Evolutionary conservation across 1,284 basidiomycete species (phyloP).

Genomic region (Trichosporon sp.): DNA sequence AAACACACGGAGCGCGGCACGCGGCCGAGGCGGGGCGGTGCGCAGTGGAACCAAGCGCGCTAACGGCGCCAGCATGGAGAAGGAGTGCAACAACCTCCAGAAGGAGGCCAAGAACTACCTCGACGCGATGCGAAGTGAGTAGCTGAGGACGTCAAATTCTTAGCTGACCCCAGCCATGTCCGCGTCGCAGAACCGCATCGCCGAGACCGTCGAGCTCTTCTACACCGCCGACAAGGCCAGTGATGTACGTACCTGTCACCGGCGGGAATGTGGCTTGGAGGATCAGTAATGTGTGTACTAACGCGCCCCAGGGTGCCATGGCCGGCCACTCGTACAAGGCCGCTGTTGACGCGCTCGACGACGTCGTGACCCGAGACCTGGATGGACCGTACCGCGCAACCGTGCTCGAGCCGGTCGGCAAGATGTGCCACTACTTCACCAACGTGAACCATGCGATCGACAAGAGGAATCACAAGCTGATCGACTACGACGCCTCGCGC

Average conservation of each 20-base stretch:
- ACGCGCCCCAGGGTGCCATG: constrained; percentile 68
- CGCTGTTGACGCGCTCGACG: constrained; percentile 89
- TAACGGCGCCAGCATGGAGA: constrained; percentile 67
- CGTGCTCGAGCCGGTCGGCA: constrained; percentile 90
- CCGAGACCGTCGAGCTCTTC: constrained; percentile 90
- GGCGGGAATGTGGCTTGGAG: not conserved
- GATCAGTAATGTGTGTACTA: not conserved
- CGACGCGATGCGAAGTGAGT: constrained; percentile 82
- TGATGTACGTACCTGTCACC: constrained; percentile 52
- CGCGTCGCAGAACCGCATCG: constrained; percentile 84
- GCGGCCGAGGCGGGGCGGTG: not conserved
- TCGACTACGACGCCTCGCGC: constrained; percentile 92
- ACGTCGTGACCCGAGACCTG: constrained; percentile 76
- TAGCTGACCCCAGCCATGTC: constrained; percentile 67
- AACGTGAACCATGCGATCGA: constrained; percentile 88
- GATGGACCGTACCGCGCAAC: constrained; percentile 91
- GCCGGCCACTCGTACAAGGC: constrained; percentile 94
- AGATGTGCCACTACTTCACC: constrained; percentile 93
- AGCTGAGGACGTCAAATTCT: not conserved
- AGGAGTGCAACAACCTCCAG: constrained; percentile 84
- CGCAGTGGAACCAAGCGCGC: not conserved
- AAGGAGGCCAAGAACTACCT: constrained; percentile 94
- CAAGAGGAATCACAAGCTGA: constrained; percentile 94
- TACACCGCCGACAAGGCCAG: constrained; percentile 80
- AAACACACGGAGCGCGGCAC: not conserved